A percentile compares a stretch with the other conserved stretches of the same genome.
These are phyloP conservation scores for Cordyceps tenuipes DNA, from an alignment of 2,329 filamentous ascomycete species.

Conservation along the genomic window DNA sequence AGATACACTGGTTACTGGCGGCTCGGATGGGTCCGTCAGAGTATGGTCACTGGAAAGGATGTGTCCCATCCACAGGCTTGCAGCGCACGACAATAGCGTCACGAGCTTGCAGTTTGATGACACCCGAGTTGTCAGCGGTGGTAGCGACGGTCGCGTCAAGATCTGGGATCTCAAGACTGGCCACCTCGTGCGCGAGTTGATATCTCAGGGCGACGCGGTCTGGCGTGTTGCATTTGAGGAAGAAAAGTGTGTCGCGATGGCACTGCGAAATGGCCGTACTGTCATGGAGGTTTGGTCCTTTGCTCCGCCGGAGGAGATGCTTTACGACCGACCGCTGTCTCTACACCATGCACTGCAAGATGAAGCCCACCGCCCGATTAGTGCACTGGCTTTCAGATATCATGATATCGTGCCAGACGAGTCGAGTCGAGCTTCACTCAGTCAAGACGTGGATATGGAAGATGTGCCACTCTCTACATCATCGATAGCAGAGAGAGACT, in stretches of 20 bases:
- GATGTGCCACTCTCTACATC: constrained; percentile 49
- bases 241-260: constrained; percentile 95
- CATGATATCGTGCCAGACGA: constrained; percentile 24
- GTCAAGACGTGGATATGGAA: constrained; percentile 46
- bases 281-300: constrained; percentile 99
- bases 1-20: constrained; percentile 90
- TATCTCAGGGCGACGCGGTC: constrained; percentile 84
- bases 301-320: constrained; percentile 68
- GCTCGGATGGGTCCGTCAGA: constrained; percentile 89
- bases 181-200: constrained; percentile 81
- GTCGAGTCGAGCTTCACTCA: constrained; percentile 26
- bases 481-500: constrained; percentile 30
- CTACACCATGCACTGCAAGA: constrained; percentile 39
- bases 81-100: constrained; percentile 96
- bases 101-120: constrained; percentile 97
- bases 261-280: constrained; percentile 72
- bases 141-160: constrained; percentile 94
- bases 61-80: constrained; percentile 85
- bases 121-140: constrained; percentile 87
- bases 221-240: constrained; percentile 98
- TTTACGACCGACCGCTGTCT: constrained; percentile 44
- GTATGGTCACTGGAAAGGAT: constrained; percentile 93
- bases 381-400: constrained; percentile 40
- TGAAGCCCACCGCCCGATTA: constrained; percentile 40
- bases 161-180: constrained; percentile 96